phyloP scores from a whole-genome alignment of 1,139 yeast genomes.

The Lodderomyces metapsilosis region DNA sequence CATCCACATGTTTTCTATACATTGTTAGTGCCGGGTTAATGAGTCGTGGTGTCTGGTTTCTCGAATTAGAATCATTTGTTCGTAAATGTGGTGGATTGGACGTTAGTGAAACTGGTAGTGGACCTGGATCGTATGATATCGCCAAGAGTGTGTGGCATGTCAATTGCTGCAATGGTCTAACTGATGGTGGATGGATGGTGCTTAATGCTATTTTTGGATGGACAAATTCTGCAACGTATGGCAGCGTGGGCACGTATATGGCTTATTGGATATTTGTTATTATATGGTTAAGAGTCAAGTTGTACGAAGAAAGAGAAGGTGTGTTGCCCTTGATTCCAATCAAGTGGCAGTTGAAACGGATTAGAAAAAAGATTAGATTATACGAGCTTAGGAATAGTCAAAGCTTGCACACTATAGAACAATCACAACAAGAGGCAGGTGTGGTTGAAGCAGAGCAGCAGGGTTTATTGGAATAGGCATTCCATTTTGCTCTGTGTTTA shows the following conservation, averaged over 20 bases:
- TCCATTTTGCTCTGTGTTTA: neutral
- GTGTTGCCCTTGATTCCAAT: slow-evolving; percentile 59
- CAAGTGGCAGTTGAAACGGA: slow-evolving; percentile 56
- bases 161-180: slow-evolving; percentile 91
- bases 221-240: slow-evolving; percentile 94
- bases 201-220: slow-evolving; percentile 91
- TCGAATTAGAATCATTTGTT: slow-evolving; percentile 69
- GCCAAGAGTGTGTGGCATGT: slow-evolving; percentile 88
- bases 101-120: slow-evolving; percentile 84
- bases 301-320: slow-evolving; percentile 64
- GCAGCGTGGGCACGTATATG: slow-evolving; percentile 78
- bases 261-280: slow-evolving; percentile 73
- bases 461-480: slow-evolving; percentile 10
- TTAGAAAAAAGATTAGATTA: slow-evolving; percentile 46
- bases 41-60: slow-evolving; percentile 80
- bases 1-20: slow-evolving; percentile 43
- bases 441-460: slow-evolving; percentile 11
- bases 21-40: slow-evolving; percentile 46
- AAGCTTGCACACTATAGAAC: slow-evolving; percentile 5
- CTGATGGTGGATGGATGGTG: slow-evolving; percentile 91
- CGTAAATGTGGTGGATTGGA: slow-evolving; percentile 76
- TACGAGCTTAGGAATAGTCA: slow-evolving; percentile 18
- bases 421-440: slow-evolving; percentile 5
- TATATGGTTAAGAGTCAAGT: slow-evolving; percentile 45
- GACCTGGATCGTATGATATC: slow-evolving; percentile 93